Percentiles rank a stretch among this genome's conserved stretches.
Conservation (phyloP, 2,329 filamentous ascomycete genomes). For the Cytospora leucostoma region DNA sequence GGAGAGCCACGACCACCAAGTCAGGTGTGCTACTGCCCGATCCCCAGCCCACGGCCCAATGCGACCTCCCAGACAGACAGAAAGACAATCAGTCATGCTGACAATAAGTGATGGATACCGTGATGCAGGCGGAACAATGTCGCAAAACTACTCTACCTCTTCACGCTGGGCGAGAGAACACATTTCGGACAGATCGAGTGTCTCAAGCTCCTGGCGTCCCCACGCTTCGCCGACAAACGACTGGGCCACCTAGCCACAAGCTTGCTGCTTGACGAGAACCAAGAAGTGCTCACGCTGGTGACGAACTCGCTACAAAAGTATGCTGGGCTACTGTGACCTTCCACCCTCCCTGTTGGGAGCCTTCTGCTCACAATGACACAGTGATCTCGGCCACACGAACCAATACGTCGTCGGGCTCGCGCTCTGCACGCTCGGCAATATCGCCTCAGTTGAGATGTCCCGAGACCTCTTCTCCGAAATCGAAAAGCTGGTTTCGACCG, state of each 20-base stretch:
- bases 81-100: constrained; percentile 3
- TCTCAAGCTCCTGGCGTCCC: constrained; percentile 92
- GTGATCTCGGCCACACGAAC: constrained; percentile 94
- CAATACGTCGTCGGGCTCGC: constrained; percentile 98
- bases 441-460: constrained; percentile 97
- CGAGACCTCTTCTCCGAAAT: constrained; percentile 95
- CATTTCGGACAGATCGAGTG: constrained; percentile 99
- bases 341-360: neutral
- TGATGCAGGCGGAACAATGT: constrained; percentile 88
- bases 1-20: constrained; percentile 88
- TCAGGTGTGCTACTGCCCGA: constrained; percentile 63
- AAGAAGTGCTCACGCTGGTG: constrained; percentile 94
- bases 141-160: constrained; percentile 95
- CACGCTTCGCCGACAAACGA: constrained; percentile 96
- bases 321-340: constrained; percentile 30
- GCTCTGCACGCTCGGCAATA: constrained; percentile 94
- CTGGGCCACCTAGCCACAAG: constrained; percentile 95
- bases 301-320: constrained; percentile 99
- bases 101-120: constrained; percentile 28
- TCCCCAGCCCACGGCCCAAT: neutral
- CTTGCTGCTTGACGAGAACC: constrained; percentile 94
- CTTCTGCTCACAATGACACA: constrained; percentile 46
- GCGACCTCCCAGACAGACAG: constrained; percentile 8
- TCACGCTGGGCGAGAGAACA: constrained; percentile 94
- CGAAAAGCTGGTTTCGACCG: constrained; percentile 85